These are phyloP conservation scores for Penicillium corylophilum DNA, from an alignment of 2,329 filamentous ascomycete genomes.

Conservation along the genomic window DNA sequence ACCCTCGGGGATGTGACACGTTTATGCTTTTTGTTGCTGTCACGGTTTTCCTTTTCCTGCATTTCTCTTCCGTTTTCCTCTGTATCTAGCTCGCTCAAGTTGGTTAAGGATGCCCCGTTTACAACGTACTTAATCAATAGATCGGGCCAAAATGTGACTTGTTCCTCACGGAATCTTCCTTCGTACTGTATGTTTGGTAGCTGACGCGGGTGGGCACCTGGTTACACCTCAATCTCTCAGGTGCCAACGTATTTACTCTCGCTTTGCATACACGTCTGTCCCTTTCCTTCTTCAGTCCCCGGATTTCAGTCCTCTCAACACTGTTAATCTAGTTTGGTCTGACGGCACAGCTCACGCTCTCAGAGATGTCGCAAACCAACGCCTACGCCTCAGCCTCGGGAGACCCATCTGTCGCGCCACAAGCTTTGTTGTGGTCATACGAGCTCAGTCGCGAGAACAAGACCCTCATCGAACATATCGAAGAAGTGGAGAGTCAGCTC, in stretches of 20 bases:
- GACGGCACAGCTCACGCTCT: neutral
- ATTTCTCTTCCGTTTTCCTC: conserved; percentile 28
- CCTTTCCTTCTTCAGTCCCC: neutral
- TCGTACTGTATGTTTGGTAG: neutral
- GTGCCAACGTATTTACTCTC: neutral
- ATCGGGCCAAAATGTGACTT: conserved; percentile 40
- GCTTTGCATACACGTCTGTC: neutral
- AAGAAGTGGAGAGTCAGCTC: conserved; percentile 17
- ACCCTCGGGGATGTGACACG: conserved; percentile 40
- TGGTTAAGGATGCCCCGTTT: conserved; percentile 37
- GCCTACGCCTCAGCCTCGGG: neutral
- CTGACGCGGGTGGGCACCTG: neutral
- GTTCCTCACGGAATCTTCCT: conserved; percentile 29
- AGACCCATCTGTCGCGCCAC: conserved; percentile 2
- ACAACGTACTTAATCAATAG: conserved; percentile 37
- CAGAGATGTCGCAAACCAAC: neutral
- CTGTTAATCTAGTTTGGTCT: neutral
- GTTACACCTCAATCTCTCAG: neutral
- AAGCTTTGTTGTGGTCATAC: conserved; percentile 40
- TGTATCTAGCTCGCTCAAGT: conserved; percentile 40
- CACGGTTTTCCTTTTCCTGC: conserved; percentile 35
- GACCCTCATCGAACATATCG: conserved; percentile 29
- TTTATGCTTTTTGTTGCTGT: conserved; percentile 37
- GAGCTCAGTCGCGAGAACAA: conserved; percentile 40
- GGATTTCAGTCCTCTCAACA: neutral